A percentile compares a stretch with the other conserved stretches of the same genome.
These are phyloP conservation scores for Trichophyton rubrum DNA, from an alignment of 2,329 filamentous ascomycete species.

Conservation along the genomic window DNA sequence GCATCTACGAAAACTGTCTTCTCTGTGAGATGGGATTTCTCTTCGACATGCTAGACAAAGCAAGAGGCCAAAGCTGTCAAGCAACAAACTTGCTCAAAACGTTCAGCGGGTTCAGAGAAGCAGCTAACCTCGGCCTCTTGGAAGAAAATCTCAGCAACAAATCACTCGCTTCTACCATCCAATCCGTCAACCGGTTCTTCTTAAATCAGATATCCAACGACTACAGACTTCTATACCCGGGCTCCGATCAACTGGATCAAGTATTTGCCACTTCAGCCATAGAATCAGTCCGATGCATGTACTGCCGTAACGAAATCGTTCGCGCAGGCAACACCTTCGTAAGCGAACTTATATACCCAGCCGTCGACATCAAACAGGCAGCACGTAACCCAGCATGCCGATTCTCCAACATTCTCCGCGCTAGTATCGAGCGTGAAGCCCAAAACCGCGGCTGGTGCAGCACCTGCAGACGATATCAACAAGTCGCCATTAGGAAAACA, in stretches of 20 bases:
- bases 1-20: slow-evolving; percentile 69
- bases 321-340: slow-evolving; percentile 67
- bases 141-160: slow-evolving; percentile 69
- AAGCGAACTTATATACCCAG: slow-evolving; percentile 75
- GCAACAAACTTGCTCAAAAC: slow-evolving; percentile 90
- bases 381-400: slow-evolving; percentile 38
- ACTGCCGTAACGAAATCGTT: slow-evolving; percentile 76
- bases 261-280: slow-evolving; percentile 37
- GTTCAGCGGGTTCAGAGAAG: slow-evolving; percentile 70
- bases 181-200: slow-evolving; percentile 74
- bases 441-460: slow-evolving; percentile 89
- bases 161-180: slow-evolving; percentile 67
- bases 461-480: slow-evolving; percentile 80
- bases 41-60: slow-evolving; percentile 97
- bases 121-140: slow-evolving; percentile 62
- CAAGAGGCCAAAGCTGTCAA: slow-evolving; percentile 84
- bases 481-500: slow-evolving; percentile 70
- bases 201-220: slow-evolving; percentile 69
- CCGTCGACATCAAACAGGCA: slow-evolving; percentile 39
- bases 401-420: slow-evolving; percentile 87
- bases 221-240: slow-evolving; percentile 54
- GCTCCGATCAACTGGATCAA: slow-evolving; percentile 56
- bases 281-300: slow-evolving; percentile 62
- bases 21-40: slow-evolving; percentile 90
- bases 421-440: slow-evolving; percentile 78